phyloP scores from a whole-genome alignment of 2,329 filamentous ascomycete genomes.

The Penicillium olsonii region DNA sequence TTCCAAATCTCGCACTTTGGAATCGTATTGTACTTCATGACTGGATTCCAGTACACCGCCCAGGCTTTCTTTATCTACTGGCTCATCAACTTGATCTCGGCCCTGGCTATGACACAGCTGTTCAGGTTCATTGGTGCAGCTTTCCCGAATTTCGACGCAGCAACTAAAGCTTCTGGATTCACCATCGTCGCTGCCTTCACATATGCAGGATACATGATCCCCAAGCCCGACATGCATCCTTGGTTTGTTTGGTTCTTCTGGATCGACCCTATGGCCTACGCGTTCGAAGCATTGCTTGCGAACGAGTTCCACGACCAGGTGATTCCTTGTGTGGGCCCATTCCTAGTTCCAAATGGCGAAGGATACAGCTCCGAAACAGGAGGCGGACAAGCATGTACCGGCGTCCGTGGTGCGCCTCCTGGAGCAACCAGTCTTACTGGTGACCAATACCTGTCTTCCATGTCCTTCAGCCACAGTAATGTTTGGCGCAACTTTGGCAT shows the following conservation, averaged over 20 bases:
- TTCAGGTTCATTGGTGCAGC: not conserved
- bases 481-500: not conserved
- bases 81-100: not conserved
- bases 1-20: constrained; percentile 60
- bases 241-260: constrained; percentile 1
- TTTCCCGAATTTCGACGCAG: not conserved
- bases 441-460: not conserved
- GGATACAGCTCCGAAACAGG: constrained; percentile 43
- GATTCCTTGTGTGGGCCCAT: not conserved
- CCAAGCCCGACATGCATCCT: not conserved
- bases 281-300: not conserved
- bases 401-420: not conserved
- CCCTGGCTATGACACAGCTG: not conserved
- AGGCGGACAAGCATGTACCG: constrained; percentile 49
- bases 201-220: not conserved
- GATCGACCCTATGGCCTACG: not conserved
- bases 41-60: not conserved
- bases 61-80: not conserved
- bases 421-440: not conserved
- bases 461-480: not conserved
- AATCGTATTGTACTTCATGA: constrained; percentile 59
- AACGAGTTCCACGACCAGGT: not conserved
- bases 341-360: not conserved
- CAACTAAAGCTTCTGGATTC: not conserved
- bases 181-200: not conserved